Percentiles rank a stretch among this genome's conserved stretches.
Conservation (phyloP, 176 grass and related monocot species). For the Carex pumila region DNA sequence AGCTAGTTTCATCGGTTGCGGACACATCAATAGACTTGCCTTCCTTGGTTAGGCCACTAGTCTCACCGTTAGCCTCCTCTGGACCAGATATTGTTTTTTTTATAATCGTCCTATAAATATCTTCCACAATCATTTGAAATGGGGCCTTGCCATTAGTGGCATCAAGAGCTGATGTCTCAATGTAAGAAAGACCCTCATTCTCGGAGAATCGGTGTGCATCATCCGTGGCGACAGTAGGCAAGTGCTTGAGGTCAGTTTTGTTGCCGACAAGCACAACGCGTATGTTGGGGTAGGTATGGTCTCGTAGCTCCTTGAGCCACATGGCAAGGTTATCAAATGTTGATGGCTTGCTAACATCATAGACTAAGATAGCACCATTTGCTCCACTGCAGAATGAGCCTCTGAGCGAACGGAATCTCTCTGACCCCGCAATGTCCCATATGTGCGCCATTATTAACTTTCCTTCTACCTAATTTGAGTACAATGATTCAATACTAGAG, state of each 20-base stretch:
- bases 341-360: conserved; percentile 78
- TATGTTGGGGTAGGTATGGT: conserved; percentile 66
- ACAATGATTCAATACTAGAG: neutral
- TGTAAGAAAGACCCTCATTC: conserved; percentile 62
- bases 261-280: conserved; percentile 80
- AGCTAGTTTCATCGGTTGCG: neutral
- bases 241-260: conserved; percentile 75
- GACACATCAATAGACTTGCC: conserved; percentile 67
- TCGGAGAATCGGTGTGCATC: conserved; percentile 47
- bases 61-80: conserved; percentile 25
- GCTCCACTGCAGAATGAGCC: conserved; percentile 79
- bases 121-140: conserved; percentile 71
- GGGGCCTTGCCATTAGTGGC: conserved; percentile 67
- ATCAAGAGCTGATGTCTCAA: conserved; percentile 77
- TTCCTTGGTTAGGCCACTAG: conserved; percentile 42
- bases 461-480: conserved; percentile 43
- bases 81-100: conserved; percentile 48
- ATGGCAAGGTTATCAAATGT: conserved; percentile 78
- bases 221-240: conserved; percentile 38
- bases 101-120: conserved; percentile 61
- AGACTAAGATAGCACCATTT: conserved; percentile 64
- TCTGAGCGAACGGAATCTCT: conserved; percentile 63
- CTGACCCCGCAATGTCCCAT: conserved; percentile 73
- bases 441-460: conserved; percentile 86
- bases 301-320: conserved; percentile 84